Base-by-base conservation (phyloP, 1,284 basidiomycete species). In the Apiotrichum montevideense region DNA sequence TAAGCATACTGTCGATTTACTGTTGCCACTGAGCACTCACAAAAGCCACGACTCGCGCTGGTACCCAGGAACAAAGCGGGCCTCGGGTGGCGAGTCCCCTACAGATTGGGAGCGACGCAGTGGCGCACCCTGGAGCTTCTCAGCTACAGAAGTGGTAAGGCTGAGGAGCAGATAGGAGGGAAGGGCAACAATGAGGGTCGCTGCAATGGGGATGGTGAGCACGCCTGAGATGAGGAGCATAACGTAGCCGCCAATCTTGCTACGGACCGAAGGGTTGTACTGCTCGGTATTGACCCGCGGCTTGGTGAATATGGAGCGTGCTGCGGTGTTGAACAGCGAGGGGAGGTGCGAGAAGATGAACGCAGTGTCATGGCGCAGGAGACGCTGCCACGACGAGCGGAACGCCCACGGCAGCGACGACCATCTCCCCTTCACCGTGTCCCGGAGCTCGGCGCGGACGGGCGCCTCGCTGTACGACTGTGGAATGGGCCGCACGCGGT, bases 1-100 rank as follows among this genome's bases (percentile, higher is more conserved):
- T 9, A 33, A 7, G 32, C 15, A 9, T 7, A 29, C 29, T 29
- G 29, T 29, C 32, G 14, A 21, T n/a, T 8, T 44, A 21, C 43
- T 8, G 37, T 39, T 13, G 9, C 8, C 37, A 8, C 13, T 39
- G 6, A 42, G 11, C 13, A 42, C 46, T 35, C n/a, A 47, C 46
- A 63, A 66, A 21, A 69, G 45, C 67, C 67, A 69, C 21, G 34
- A 7, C 43, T 52, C 51, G 43, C 51, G 42, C 9, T 53, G 44
- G 33, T 43, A 9, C 6, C 43, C 43, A 3, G 42, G 35, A 4
- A 49, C 37, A 40, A 53, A 64, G 49, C 52, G 11, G 42, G 13
- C 32, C 11, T 51, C 34, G 33, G 33, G 6, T 5, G 40, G 50
- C n/a, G 15, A 6, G 3, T 29, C 29, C 29, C 29, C 29, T 29